Evolutionary conservation across 148 eudicot genomes (phyloP).

Genomic region (Bassia scoparia): DNA sequence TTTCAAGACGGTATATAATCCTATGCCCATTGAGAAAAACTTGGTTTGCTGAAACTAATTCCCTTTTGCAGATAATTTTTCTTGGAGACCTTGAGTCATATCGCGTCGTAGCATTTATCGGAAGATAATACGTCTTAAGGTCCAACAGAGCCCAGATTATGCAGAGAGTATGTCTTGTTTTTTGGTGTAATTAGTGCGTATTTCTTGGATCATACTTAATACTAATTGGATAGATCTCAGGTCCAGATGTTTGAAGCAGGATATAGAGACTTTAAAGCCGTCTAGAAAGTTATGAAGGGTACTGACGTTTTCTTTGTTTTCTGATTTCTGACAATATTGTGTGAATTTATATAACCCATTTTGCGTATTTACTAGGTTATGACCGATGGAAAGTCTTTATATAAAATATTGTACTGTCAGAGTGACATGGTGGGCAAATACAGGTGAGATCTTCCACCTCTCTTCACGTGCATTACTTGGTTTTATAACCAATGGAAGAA

Average conservation of each 20-base stretch:
- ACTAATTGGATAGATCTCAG: conserved; percentile 29
- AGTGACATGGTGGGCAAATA: no score
- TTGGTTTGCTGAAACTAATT: not conserved
- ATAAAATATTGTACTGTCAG: no score
- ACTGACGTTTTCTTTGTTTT: conserved; percentile 23
- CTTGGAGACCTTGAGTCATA: conserved; percentile 88
- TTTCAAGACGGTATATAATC: no score
- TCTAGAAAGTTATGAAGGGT: conserved; percentile 89
- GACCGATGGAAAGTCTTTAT: no score
- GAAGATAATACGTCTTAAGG: conserved; percentile 96
- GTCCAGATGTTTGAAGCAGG: conserved; percentile 99
- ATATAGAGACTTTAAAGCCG: conserved; percentile 80
- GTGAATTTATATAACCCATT: no score
- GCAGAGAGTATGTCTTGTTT: conserved; percentile 69
- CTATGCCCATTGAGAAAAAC: not conserved
- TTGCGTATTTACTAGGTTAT: no score
- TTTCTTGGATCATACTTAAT: conserved; percentile 8
- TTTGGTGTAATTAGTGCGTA: not conserved
- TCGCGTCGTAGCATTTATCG: conserved; percentile 69
- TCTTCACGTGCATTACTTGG: conserved; percentile 43
- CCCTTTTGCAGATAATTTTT: conserved; percentile 66
- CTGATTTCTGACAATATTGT: conserved; percentile 4
- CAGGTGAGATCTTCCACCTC: no score
- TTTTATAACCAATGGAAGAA: conserved; percentile 95
- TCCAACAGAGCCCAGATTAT: conserved; percentile 99